Evolutionary conservation across 2,329 filamentous ascomycete species (phyloP).

Genomic region (Pseudocercospora cruenta): DNA sequence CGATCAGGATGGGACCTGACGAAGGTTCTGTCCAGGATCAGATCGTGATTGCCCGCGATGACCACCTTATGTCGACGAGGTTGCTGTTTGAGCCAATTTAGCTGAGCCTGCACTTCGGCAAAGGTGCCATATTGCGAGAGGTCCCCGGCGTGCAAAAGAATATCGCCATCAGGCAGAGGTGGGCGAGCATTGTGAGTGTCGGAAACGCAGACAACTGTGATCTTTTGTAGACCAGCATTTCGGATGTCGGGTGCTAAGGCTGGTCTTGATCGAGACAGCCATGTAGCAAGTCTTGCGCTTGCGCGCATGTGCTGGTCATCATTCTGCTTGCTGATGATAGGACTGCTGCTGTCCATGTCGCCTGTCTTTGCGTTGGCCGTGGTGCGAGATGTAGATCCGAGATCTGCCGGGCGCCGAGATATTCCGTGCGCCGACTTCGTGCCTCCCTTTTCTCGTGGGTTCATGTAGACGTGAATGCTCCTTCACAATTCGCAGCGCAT

Average conservation of each 20-base stretch:
- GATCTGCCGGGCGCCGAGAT: too few species aligned
- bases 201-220: slow-evolving; percentile 27
- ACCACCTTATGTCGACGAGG: slow-evolving; percentile 30
- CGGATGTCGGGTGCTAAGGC: neutral
- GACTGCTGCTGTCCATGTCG: neutral
- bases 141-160: slow-evolving; percentile 34
- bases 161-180: slow-evolving; percentile 25
- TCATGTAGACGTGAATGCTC: too few species aligned
- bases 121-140: slow-evolving; percentile 26
- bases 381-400: too few species aligned
- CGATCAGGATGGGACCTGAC: neutral
- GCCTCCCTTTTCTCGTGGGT: too few species aligned
- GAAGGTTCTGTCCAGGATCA: slow-evolving; percentile 21
- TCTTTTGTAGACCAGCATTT: neutral
- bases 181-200: slow-evolving; percentile 35
- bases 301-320: neutral
- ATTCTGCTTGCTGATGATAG: neutral
- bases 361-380: neutral
- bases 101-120: slow-evolving; percentile 25
- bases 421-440: too few species aligned
- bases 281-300: neutral
- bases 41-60: slow-evolving; percentile 32
- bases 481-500: too few species aligned
- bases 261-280: neutral
- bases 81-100: slow-evolving; percentile 28